Evolutionary conservation across 169 alveolate species (phyloP), one percentile per base, ranked within the genome.

Genomic region (Plasmodium malariae): DNA sequence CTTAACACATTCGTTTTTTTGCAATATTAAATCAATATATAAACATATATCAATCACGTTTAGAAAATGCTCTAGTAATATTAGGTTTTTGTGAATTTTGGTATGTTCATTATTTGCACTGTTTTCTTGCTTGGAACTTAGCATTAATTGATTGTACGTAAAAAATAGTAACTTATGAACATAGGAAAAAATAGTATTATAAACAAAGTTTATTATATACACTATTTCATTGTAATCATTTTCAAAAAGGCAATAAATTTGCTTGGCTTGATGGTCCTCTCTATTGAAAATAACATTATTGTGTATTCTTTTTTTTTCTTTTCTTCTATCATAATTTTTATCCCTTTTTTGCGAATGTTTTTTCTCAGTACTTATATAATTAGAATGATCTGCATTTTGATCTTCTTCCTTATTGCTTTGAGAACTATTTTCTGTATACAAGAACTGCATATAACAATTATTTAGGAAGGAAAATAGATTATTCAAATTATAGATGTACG

Each of bases 401-500:
- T 48, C 19, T 37, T 48, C 34, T 28, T 17, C 0, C 30, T 24
- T 34, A 24, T 12, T 19, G 54, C 14, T 48, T 65, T 24, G 55
- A 32, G n/a, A 24, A 14, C 36, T 62, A 19, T 71, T 71, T 17
- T 30, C 48, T n/a, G 51, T 40, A 32, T 55, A 78, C 55, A 78
- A 37, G 0, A 78, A n/a, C 11, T 62, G 78, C 63, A 78, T 78
- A 37, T 78, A 78, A 19, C 48, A 78, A 32, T 62, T 78, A 54
- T 78, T 62, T 69, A 78, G 60, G 76, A 62, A 62, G 68, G 24
- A 62, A 78, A 78, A 78, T 5, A 78, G 30, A 24, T 43, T 55
- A 36, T 54, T 78, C 55, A 78, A 78, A 63, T 78, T 63, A 45
- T 78, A 78, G 45, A 78, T 62, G 55, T 78, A 78, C 11, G 43